These are phyloP conservation scores for Ploettnerulaceae sp. DNA, from an alignment of 2,329 filamentous ascomycete genomes.

Conservation along the genomic window DNA sequence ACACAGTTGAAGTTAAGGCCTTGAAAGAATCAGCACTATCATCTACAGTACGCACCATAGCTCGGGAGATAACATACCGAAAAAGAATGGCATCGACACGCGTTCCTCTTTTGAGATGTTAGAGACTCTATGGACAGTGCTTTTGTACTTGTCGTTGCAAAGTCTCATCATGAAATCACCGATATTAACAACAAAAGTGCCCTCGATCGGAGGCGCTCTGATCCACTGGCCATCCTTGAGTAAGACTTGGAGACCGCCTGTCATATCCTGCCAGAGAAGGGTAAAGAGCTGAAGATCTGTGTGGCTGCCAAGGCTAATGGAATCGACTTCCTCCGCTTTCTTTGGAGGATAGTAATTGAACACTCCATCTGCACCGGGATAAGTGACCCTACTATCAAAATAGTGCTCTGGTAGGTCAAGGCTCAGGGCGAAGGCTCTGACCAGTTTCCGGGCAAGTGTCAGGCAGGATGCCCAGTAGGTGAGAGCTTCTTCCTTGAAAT, in stretches of 20 bases:
- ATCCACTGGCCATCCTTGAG: slow-evolving; percentile 42
- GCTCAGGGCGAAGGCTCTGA: slow-evolving; percentile 49
- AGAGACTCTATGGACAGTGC: slow-evolving; percentile 47
- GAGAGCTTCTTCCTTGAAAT: slow-evolving; percentile 44
- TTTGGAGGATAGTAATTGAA: slow-evolving; percentile 43
- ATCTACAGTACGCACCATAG: not conserved
- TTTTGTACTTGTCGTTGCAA: slow-evolving; percentile 46
- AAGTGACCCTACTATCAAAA: slow-evolving; percentile 50
- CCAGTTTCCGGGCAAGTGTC: slow-evolving; percentile 45
- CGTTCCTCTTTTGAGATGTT: slow-evolving; percentile 40
- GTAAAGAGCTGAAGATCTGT: slow-evolving; percentile 47
- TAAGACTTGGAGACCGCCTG: slow-evolving; percentile 41
- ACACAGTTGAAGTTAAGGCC: slow-evolving; percentile 40
- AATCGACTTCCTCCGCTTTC: slow-evolving; percentile 31
- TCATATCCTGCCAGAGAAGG: slow-evolving; percentile 44
- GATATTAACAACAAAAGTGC: slow-evolving; percentile 48
- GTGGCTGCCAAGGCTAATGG: slow-evolving; percentile 43
- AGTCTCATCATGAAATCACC: slow-evolving; percentile 49
- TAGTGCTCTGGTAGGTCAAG: slow-evolving; percentile 49
- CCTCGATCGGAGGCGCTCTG: slow-evolving; percentile 40
- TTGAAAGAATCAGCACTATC: too few relatives aligned
- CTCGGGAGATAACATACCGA: slow-evolving; percentile 35
- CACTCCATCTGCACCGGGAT: slow-evolving; percentile 44
- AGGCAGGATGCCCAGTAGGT: slow-evolving; percentile 47
- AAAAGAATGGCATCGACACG: slow-evolving; percentile 54